Base-by-base conservation (phyloP, 2,329 filamentous ascomycete species). In the Pestalotiopsis sp. region DNA sequence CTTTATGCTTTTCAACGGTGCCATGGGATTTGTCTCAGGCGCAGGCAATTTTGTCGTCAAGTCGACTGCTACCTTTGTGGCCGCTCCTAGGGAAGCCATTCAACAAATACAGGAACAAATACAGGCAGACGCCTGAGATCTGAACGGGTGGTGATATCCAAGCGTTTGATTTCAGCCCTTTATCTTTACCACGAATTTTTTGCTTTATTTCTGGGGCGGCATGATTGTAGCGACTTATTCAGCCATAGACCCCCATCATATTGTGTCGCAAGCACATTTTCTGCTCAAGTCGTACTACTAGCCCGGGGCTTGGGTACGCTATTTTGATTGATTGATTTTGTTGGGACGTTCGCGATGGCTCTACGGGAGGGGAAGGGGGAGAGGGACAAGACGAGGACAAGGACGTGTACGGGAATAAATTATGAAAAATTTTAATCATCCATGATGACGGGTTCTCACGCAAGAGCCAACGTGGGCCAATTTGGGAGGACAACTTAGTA, bases 1-100 rank as follows among this genome's bases (percentile, higher is more conserved):
- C 14, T 76, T 78, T 27, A 79, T 82, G 78, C 68, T 80, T 14
- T 76, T 72, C 69, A 81, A 76, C 66, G 78, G 78, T 67, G 78
- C 78, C 56, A 72, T 76, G 7, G 73, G 74, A 20, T 61, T 78
- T 23, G 59, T 69, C 57, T 72, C 73, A 12, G 70, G 71, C 13
- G 70, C 71, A 20, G 61, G 65, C 38, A 70, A 68, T 12, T 36
- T 36, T 36, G 67, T 72, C 4, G 66, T 69, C 36, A 74, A 72
- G 27, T 61, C 69, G 12, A 52, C 71, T 3, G 64, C 68, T 61
- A 57, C 70, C 56, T 69, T 76, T 17, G 31, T 72, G 7, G 59
- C 71, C 49, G 72, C 74, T 12, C 71, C 75, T 13, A 71, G 70
- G 25, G 72, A 74, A 39, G 67, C 73, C 25, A 58, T 67, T 25